These are phyloP conservation scores for Rhynchospora tenuis DNA, from an alignment of 176 grass and related monocot species.

Conservation along the genomic window DNA sequence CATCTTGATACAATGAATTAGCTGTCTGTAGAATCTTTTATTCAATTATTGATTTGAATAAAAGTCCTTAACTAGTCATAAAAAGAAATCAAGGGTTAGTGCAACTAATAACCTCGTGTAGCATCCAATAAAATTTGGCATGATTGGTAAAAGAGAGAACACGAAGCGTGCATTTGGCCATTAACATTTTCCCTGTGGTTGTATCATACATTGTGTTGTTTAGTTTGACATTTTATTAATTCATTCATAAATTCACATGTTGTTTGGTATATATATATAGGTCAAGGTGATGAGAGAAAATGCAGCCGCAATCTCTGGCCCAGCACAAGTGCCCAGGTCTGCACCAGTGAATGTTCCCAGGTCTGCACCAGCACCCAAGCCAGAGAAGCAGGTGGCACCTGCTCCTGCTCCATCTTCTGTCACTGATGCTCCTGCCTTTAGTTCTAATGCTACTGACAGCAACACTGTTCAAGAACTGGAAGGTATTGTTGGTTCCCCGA, in stretches of 20 bases:
- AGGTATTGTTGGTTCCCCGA: slow-evolving; percentile 33
- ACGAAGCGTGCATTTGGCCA: background rate
- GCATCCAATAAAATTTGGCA: background rate
- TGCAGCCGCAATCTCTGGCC: background rate
- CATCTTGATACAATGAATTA: background rate
- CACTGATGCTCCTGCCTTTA: slow-evolving; percentile 50
- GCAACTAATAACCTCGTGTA: background rate
- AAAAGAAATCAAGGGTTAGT: background rate
- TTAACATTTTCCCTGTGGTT: slow-evolving; percentile 4
- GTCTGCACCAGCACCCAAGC: slow-evolving; percentile 31
- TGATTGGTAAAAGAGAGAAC: background rate
- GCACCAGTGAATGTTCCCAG: slow-evolving; percentile 37
- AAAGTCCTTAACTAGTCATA: background rate
- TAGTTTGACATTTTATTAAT: background rate
- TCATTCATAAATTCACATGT: slow-evolving; percentile 20
- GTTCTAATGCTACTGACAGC: slow-evolving; percentile 41
- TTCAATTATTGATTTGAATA: background rate
- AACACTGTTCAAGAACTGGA: slow-evolving; percentile 67
- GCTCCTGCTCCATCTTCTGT: slow-evolving; percentile 31
- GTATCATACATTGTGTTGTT: background rate
- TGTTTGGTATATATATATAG: slow-evolving; percentile 37
- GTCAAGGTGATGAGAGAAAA: slow-evolving; percentile 79
- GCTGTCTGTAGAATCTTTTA: background rate
- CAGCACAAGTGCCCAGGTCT: slow-evolving; percentile 25
- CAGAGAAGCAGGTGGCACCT: slow-evolving; percentile 39